Base-by-base conservation (phyloP, 345 rosid species). In the Camelina laxa region DNA sequence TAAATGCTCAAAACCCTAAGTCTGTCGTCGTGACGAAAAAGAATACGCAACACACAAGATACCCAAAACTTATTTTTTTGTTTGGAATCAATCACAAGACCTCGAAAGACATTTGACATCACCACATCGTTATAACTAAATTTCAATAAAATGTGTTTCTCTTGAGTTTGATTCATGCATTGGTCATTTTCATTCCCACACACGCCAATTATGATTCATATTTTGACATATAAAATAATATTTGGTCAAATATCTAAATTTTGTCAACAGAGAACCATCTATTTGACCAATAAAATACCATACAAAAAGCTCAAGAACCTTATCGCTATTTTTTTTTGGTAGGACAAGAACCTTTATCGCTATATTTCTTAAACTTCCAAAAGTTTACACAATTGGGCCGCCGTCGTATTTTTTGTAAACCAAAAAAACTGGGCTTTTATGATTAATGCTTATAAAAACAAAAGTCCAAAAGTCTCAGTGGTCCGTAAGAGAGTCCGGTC, bases 381-480 rank as follows among this genome's bases (percentile, higher is more conserved):
- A 27, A 27, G 31, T 27, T n/a, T n/a, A n/a, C n/a, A n/a, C n/a
- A n/a, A n/a, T n/a, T n/a, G n/a, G n/a, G n/a, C n/a, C n/a, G n/a
- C n/a, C n/a, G n/a, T n/a, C n/a, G n/a, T n/a, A n/a, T n/a, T n/a
- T n/a, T n/a, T n/a, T n/a, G n/a, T n/a, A n/a, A n/a, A n/a, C n/a
- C n/a, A n/a, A n/a, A n/a, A n/a, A n/a, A n/a, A n/a, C n/a, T n/a
- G 74, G 65, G 74, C 74, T 57, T 56, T 42, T 4, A 42, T 27
- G 16, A 38, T n/a, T 49, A 38, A 45, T 60, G n/a, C 4, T 1
- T 11, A 58, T 33, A 44, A 9, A 21, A 53, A 9, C 35, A 3
- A n/a, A 50, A 31, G n/a, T 0, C 12, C 60, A 31, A 1, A 48
- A 45, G 17, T 44, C 45, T 38, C 45, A 49, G 5, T 16, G 42